These are phyloP conservation scores for Pseudognaphalium luteoalbum DNA, from an alignment of 129 eudicot genomes.

Conservation along the genomic window DNA sequence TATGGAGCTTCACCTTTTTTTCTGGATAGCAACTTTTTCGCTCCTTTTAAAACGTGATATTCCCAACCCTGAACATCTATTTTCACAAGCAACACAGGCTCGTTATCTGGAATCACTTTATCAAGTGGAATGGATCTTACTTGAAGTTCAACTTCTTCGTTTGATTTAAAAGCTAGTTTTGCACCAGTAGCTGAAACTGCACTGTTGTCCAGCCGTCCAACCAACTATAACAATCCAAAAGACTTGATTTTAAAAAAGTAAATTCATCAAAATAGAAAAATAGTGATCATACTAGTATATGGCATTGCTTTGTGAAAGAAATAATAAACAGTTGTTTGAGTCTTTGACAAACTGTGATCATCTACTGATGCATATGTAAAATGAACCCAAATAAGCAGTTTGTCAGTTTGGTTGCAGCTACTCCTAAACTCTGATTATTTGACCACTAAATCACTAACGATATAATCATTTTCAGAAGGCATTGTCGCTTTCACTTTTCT, in stretches of 20 bases:
- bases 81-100: conserved; percentile 65
- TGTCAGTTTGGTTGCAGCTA: too few species aligned
- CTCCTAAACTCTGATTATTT: too few species aligned
- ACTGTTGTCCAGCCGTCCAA: conserved; percentile 92
- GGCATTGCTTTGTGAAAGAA: too few species aligned
- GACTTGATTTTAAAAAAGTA: neutral
- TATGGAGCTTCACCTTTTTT: conserved; percentile 87
- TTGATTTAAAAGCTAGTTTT: conserved; percentile 89
- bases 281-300: neutral
- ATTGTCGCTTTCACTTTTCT: neutral
- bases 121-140: conserved; percentile 81
- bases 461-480: too few species aligned
- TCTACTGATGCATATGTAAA: too few species aligned
- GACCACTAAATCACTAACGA: too few species aligned
- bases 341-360: neutral
- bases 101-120: conserved; percentile 63
- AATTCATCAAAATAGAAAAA: neutral
- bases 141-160: conserved; percentile 82
- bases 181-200: conserved; percentile 97
- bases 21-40: conserved; percentile 74
- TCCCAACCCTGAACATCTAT: conserved; percentile 99
- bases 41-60: conserved; percentile 89
- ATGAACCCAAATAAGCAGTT: too few species aligned
- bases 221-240: conserved; percentile 55
- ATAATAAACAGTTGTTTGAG: neutral